Base-by-base conservation (phyloP, 805 yeast genomes). In the Ogataea paradorogensis region DNA sequence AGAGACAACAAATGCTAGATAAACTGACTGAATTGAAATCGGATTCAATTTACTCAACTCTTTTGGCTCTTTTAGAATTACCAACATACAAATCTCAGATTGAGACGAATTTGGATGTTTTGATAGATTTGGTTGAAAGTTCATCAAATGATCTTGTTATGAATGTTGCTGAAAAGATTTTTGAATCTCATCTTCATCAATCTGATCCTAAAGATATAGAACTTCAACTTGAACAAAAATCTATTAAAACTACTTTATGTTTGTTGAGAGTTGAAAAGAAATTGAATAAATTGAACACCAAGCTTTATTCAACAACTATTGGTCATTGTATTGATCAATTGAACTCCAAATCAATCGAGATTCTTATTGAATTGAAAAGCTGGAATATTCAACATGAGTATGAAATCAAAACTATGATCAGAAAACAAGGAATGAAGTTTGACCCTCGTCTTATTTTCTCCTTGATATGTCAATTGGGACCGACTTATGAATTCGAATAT, bases 1-100 rank as follows among this genome's bases (percentile, higher is more conserved):
- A 52, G 63, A 68, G 57, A 54, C 61, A 37, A 20, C 52, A 25
- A 52, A 65, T 60, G 42, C 51, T 46, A 41, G 56, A 48, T 41
- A 53, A 10, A 31, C 58, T 43, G 27, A 5, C 33, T 8, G 29
- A 49, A 44, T 11, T 23, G 27, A 3, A 18, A 0, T 28, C 27
- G 4, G 27, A 30, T 6, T 23, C 25, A 9, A 23, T 23, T 11
- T 42, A 30, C 16, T 8, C 15, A 2, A 15, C 39, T 8, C 51
- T 79, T n/a, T 20, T 46, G 3, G 72, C 70, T 40, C 47, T 79
- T 9, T 55, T 79, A 21, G 51, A 55, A 8, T 65, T 71, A 8
- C 84, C 86, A 6, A 73, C 84, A 0, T 74, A 69, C 52, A 75
- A 64, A 49, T 72, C 86, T 0, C 48, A 52, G 1, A 47, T 82